Evolutionary conservation across 345 rosid genomes (phyloP).

Genomic region (Salix exigua): DNA sequence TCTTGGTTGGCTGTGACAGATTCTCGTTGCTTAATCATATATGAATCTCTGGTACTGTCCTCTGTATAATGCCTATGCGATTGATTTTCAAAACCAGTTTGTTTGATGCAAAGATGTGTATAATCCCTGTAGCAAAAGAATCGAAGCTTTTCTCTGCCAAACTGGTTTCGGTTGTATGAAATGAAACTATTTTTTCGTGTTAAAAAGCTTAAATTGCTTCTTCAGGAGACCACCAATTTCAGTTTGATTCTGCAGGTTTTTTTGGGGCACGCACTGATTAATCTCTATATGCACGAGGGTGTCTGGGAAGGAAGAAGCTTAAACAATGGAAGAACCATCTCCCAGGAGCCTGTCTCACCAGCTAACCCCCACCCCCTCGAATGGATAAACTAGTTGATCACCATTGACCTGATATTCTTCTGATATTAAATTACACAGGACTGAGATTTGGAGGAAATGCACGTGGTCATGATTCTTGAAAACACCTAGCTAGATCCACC

Average conservation of each 20-base stretch:
- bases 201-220: background rate
- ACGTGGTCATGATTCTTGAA: background rate
- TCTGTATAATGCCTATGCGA: background rate
- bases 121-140: background rate
- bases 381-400: background rate
- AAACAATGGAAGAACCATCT: too few species aligned
- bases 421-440: background rate
- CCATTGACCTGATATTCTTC: background rate
- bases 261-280: background rate
- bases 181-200: background rate
- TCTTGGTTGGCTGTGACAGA: background rate
- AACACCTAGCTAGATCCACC: background rate
- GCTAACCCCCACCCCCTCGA: too few species aligned
- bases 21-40: background rate
- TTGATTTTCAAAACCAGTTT: background rate
- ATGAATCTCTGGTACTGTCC: background rate
- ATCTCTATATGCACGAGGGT: background rate
- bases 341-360: too few species aligned
- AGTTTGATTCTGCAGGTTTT: background rate
- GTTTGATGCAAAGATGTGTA: background rate
- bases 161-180: constrained; percentile 13
- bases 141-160: background rate
- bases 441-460: background rate
- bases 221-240: background rate
- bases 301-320: too few species aligned